Percentiles rank a stretch among this genome's conserved stretches.
phyloP scores from a whole-genome alignment of 306 rosid genomes.

The Glycyrrhiza uralensis region DNA sequence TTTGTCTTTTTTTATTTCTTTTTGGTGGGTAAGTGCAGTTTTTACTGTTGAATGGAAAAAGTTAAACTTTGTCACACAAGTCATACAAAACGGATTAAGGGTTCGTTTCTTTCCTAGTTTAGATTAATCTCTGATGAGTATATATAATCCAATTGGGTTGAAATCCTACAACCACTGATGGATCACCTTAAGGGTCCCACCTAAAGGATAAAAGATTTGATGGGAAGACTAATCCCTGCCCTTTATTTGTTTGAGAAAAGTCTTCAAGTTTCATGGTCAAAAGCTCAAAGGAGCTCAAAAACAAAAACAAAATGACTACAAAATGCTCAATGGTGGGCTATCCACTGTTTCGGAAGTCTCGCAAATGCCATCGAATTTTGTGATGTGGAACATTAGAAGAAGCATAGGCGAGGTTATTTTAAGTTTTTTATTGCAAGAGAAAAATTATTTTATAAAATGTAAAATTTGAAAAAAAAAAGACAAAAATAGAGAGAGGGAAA shows the following conservation, averaged over 20 bases:
- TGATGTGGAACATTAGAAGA: constrained; percentile 8
- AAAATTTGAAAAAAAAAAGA: neutral
- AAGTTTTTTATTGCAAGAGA: neutral
- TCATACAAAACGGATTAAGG: constrained; percentile 12
- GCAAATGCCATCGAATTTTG: constrained; percentile 29
- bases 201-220: neutral
- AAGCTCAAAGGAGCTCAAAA: constrained; percentile 11
- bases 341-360: constrained; percentile 35
- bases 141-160: neutral
- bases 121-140: neutral
- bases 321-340: constrained; percentile 30
- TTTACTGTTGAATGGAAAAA: constrained; percentile 26
- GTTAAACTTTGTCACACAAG: constrained; percentile 31
- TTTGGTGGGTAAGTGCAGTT: neutral
- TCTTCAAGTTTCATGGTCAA: constrained; percentile 32
- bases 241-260: constrained; percentile 20
- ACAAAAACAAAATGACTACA: neutral
- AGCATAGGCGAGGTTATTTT: constrained; percentile 15
- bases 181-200: constrained; percentile 27
- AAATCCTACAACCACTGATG: neutral
- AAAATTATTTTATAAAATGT: neutral
- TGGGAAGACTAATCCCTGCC: constrained; percentile 18
- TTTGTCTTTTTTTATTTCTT: neutral
- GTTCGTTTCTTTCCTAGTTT: neutral
- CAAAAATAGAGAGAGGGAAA: neutral